Percentiles rank a stretch among this genome's conserved stretches.
phyloP scores from a whole-genome alignment of 2,329 filamentous ascomycete genomes.

The Fragosphaeria purpurea region DNA sequence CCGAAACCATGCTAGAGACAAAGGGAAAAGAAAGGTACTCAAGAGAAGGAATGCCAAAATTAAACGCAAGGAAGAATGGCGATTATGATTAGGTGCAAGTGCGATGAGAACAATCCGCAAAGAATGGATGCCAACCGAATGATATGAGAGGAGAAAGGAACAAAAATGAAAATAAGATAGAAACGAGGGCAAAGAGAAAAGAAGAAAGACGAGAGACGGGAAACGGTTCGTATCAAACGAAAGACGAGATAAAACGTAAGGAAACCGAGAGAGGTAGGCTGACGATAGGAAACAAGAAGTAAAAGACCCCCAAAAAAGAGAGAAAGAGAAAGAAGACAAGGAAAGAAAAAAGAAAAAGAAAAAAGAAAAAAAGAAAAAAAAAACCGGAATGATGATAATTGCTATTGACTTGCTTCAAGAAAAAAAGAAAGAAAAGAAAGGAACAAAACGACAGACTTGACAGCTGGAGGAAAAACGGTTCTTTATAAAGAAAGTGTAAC shows the following conservation, averaged over 20 bases:
- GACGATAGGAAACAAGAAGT: constrained; percentile 4
- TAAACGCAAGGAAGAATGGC: too few relatives aligned
- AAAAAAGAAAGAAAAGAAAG: constrained; percentile 18
- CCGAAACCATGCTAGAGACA: too few relatives aligned
- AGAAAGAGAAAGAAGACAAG: constrained; percentile 18
- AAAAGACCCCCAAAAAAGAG: constrained; percentile 11
- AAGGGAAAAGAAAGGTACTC: too few relatives aligned
- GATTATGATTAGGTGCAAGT: constrained; percentile 1
- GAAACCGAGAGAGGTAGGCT: constrained; percentile 7
- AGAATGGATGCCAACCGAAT: background rate
- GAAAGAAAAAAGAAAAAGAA: constrained; percentile 14
- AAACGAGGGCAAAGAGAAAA: background rate
- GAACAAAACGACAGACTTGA: constrained; percentile 26
- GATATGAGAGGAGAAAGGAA: background rate
- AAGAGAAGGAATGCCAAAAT: too few relatives aligned
- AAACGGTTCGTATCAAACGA: constrained; percentile 33
- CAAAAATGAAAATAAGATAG: background rate
- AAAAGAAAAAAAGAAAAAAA: constrained; percentile 20
- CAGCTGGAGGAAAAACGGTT: constrained; percentile 12
- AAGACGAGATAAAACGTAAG: constrained; percentile 14
- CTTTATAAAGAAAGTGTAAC: too few relatives aligned
- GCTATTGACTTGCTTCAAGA: background rate
- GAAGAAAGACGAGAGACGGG: constrained; percentile 1
- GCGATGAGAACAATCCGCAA: background rate
- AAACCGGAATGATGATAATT: background rate